These are phyloP conservation scores for Wickerhamomyces canadensis DNA, from an alignment of 805 yeast genomes.

Conservation along the genomic window DNA sequence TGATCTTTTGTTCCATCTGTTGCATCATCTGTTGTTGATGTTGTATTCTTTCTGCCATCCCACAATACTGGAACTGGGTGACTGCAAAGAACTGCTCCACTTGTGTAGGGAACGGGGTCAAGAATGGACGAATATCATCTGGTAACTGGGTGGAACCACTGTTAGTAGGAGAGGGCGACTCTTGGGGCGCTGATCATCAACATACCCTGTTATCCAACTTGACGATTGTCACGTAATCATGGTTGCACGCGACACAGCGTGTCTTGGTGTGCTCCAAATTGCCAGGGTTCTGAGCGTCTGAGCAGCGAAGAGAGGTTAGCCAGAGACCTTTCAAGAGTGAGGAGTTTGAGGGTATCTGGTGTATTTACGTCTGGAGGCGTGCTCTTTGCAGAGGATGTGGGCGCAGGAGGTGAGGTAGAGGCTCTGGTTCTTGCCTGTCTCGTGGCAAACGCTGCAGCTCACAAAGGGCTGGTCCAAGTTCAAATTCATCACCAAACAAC, in stretches of 20 bases:
- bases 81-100: conserved; percentile 20
- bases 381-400: conserved; percentile 30
- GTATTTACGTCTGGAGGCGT: conserved; percentile 16
- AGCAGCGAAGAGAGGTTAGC: not conserved
- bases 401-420: conserved; percentile 34
- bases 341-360: not conserved
- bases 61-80: conserved; percentile 20
- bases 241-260: conserved; percentile 15
- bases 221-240: conserved; percentile 12
- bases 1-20: conserved; percentile 13
- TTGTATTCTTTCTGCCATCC: conserved; percentile 15
- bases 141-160: conserved; percentile 8
- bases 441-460: conserved; percentile 30
- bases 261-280: conserved; percentile 7
- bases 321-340: too few species aligned
- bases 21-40: conserved; percentile 12
- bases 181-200: too few species aligned
- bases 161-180: too few species aligned
- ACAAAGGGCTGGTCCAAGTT: conserved; percentile 25
- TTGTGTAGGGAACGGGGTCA: conserved; percentile 19
- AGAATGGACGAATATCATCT: conserved; percentile 16
- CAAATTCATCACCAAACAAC: conserved; percentile 6
- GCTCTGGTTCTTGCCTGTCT: conserved; percentile 15
- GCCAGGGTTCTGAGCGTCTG: conserved; percentile 3
- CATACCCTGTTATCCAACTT: conserved; percentile 11